phyloP scores from a whole-genome alignment of 306 rosid genomes.

The Betula pendula region DNA sequence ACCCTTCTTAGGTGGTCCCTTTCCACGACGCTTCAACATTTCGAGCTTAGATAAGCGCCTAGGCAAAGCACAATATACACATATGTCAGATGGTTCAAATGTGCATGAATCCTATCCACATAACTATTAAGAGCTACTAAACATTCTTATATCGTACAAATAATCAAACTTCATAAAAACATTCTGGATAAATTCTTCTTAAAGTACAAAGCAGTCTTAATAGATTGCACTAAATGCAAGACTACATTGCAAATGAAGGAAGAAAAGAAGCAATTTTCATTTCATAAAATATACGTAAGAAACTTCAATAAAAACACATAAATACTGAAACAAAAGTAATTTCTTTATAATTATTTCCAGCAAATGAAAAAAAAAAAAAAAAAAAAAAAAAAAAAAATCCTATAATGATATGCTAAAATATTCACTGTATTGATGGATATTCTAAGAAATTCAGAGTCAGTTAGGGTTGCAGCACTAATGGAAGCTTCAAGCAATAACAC shows the following conservation, averaged over 20 bases:
- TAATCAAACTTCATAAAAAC: slow-evolving; percentile 25
- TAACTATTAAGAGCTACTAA: slow-evolving; percentile 3
- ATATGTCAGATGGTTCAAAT: slow-evolving; percentile 9
- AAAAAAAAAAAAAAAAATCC: background rate
- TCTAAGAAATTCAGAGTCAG: background rate
- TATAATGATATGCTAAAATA: background rate
- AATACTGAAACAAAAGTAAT: background rate
- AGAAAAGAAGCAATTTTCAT: slow-evolving; percentile 6
- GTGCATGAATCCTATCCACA: slow-evolving; percentile 12
- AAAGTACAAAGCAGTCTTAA: background rate
- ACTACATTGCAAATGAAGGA: slow-evolving; percentile 3
- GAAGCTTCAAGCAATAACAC: slow-evolving; percentile 1
- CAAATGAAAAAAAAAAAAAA: background rate
- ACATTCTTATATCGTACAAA: slow-evolving; percentile 5
- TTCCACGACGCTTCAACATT: slow-evolving; percentile 94
- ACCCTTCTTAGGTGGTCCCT: slow-evolving; percentile 94
- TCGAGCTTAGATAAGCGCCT: slow-evolving; percentile 85
- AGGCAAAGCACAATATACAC: slow-evolving; percentile 16
- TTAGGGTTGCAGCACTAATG: background rate
- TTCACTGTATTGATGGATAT: background rate
- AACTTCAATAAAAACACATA: slow-evolving; percentile 1
- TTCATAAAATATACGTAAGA: slow-evolving; percentile 2
- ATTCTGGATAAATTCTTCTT: background rate
- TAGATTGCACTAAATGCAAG: slow-evolving; percentile 21
- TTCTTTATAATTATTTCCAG: background rate